Conservation (phyloP, 768 basidiomycete genomes). For the Lentinula boryana region DNA sequence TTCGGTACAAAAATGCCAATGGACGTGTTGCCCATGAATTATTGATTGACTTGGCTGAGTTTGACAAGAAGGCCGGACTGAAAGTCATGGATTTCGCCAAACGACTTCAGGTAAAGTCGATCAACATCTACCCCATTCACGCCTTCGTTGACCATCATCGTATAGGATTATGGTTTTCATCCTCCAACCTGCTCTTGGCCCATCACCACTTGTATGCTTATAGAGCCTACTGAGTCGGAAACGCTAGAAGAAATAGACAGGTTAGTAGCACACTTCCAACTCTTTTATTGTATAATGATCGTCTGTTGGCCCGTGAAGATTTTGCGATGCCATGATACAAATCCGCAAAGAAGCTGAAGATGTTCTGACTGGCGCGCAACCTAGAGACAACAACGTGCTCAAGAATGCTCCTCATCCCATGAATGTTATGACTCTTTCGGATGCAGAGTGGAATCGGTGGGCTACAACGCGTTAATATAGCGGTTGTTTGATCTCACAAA, state of each 20-base stretch:
- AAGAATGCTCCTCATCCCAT: slow-evolving; percentile 94
- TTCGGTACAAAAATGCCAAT: slow-evolving; percentile 88
- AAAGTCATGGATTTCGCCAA: slow-evolving; percentile 98
- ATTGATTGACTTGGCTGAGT: slow-evolving; percentile 92
- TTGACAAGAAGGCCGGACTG: slow-evolving; percentile 81
- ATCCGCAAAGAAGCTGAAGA: slow-evolving; percentile 92
- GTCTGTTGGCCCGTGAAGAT: slow-evolving; percentile 37
- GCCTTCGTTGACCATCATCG: neutral
- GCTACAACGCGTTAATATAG: slow-evolving; percentile 12
- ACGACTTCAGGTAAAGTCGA: slow-evolving; percentile 66
- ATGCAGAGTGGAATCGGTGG: slow-evolving; percentile 83
- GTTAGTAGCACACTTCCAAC: slow-evolving; percentile 25
- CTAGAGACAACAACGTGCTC: slow-evolving; percentile 85
- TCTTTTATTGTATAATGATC: neutral
- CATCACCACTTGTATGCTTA: slow-evolving; percentile 93
- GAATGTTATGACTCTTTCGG: slow-evolving; percentile 62
- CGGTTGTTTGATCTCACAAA: neutral
- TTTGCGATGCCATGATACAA: slow-evolving; percentile 98
- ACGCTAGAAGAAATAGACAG: slow-evolving; percentile 88
- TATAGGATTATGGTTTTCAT: slow-evolving; percentile 86
- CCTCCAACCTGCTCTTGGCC: slow-evolving; percentile 99
- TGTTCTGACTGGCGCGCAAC: slow-evolving; percentile 80
- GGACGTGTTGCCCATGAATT: slow-evolving; percentile 94
- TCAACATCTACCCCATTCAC: neutral
- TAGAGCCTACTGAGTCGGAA: slow-evolving; percentile 97